Percentiles rank a stretch among this genome's conserved stretches.
Evolutionary conservation across 306 rosid species (phyloP).

Genomic region (Cyamopsis tetragonoloba): DNA sequence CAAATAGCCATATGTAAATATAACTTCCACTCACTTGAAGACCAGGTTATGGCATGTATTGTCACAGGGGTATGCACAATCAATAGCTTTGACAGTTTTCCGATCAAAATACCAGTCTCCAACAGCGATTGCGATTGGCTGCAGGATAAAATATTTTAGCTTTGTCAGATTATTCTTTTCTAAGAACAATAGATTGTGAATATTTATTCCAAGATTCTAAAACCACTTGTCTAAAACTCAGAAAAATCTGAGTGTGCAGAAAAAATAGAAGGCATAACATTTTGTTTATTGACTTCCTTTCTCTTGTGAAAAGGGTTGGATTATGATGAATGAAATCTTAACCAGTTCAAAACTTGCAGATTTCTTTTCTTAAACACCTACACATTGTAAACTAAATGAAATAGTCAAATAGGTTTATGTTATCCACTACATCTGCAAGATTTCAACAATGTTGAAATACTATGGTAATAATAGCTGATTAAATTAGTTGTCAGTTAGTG

Average conservation of each 20-base stretch:
- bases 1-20: constrained; percentile 8
- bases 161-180: neutral
- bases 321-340: neutral
- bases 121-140: constrained; percentile 75
- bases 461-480: too few species aligned
- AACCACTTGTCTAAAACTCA: neutral
- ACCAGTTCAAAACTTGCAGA: neutral
- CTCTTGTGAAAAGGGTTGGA: neutral
- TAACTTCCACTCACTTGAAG: constrained; percentile 63
- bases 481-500: too few species aligned
- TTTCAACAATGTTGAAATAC: neutral
- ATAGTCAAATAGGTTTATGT: neutral
- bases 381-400: neutral
- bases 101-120: constrained; percentile 91
- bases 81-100: constrained; percentile 56
- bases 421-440: neutral
- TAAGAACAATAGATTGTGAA: neutral
- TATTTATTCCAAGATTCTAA: neutral
- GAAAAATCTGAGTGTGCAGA: neutral
- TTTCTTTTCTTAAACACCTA: neutral
- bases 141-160: constrained; percentile 22
- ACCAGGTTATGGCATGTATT: constrained; percentile 74
- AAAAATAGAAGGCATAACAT: neutral
- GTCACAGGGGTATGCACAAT: constrained; percentile 91
- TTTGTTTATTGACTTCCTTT: neutral